phyloP scores from a whole-genome alignment of 257 asterid genomes.

The Echium plantagineum region DNA sequence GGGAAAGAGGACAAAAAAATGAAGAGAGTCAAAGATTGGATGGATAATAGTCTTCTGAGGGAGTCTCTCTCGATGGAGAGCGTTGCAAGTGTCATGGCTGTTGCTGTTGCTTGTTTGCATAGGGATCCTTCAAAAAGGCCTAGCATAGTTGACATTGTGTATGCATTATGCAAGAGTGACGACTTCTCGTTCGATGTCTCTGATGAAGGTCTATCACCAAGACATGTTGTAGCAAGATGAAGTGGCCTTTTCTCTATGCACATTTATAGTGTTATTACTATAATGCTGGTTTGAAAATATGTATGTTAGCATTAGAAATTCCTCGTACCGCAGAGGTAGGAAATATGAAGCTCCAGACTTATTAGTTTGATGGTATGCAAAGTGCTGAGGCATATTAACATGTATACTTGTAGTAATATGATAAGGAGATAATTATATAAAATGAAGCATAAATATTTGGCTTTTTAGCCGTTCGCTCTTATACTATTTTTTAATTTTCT shows the following conservation, averaged over 20 bases:
- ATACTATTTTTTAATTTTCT: too few species aligned
- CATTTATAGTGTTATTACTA: background rate
- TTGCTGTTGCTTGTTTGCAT: constrained; percentile 58
- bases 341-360: too few species aligned
- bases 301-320: background rate
- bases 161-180: constrained; percentile 79
- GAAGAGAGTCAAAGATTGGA: constrained; percentile 50
- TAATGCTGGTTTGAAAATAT: background rate
- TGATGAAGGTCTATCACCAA: constrained; percentile 61
- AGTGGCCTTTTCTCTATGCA: background rate
- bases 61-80: constrained; percentile 49
- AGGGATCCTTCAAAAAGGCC: constrained; percentile 80
- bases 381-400: too few species aligned
- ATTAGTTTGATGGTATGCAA: too few species aligned
- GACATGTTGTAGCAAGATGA: constrained; percentile 49
- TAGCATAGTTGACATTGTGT: constrained; percentile 86
- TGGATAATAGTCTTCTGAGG: constrained; percentile 35
- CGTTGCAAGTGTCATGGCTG: constrained; percentile 45
- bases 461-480: too few species aligned
- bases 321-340: too few species aligned
- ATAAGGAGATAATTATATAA: too few species aligned
- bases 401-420: too few species aligned
- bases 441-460: too few species aligned
- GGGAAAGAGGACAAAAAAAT: constrained; percentile 38
- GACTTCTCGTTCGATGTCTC: constrained; percentile 62